Percentiles rank a stretch among this genome's conserved stretches.
Conservation (phyloP, 2,329 filamentous ascomycete genomes). For the Lasiodiplodia sp. region DNA sequence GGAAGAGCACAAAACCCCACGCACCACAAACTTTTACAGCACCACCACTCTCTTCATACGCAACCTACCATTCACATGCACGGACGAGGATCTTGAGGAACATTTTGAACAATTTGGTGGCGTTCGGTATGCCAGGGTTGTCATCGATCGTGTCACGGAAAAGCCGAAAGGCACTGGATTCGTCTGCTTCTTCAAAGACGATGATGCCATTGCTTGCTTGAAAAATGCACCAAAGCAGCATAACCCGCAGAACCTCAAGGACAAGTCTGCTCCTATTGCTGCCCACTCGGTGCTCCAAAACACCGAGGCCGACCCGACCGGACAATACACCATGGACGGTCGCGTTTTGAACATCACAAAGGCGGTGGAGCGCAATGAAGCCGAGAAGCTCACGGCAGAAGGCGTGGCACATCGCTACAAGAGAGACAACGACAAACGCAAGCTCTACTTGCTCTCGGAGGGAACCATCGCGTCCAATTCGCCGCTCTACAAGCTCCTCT, state of each 20-base stretch:
- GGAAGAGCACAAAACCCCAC: constrained; percentile 43
- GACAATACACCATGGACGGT: constrained; percentile 88
- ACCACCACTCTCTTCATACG: constrained; percentile 87
- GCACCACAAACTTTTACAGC: constrained; percentile 50
- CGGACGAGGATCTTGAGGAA: constrained; percentile 80
- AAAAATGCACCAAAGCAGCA: constrained; percentile 69
- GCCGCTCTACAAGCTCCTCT: constrained; percentile 76
- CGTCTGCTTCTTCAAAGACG: constrained; percentile 83
- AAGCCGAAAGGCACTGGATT: constrained; percentile 92
- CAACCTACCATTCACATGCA: constrained; percentile 88
- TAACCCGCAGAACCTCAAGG: constrained; percentile 43
- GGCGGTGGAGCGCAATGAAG: constrained; percentile 85
- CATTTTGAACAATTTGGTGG: constrained; percentile 89
- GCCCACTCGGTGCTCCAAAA: constrained; percentile 84
- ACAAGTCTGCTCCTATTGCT: constrained; percentile 54
- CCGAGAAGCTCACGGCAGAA: constrained; percentile 75
- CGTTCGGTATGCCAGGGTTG: constrained; percentile 89
- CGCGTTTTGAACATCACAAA: constrained; percentile 84
- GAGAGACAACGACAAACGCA: constrained; percentile 84
- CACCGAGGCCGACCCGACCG: constrained; percentile 79
- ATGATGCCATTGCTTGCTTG: constrained; percentile 79
- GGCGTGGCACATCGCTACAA: constrained; percentile 68
- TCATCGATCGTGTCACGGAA: constrained; percentile 84
- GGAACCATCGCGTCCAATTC: constrained; percentile 82
- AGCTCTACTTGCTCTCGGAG: constrained; percentile 86